These are phyloP conservation scores for Cytospora schulzeri DNA, from an alignment of 2,329 filamentous ascomycete species.

Conservation along the genomic window DNA sequence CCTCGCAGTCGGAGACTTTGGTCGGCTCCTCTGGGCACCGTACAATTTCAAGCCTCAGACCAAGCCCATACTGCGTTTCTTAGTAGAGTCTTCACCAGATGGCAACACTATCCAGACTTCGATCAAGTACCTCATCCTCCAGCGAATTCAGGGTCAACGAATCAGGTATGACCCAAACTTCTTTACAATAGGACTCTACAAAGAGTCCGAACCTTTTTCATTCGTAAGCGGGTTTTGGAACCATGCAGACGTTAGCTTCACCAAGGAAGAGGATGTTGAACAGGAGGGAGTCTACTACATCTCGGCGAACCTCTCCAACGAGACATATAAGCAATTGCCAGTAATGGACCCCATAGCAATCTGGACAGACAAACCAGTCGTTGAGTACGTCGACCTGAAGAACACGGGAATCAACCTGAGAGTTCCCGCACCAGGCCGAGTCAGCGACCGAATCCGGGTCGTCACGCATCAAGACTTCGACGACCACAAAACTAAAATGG, in stretches of 20 bases:
- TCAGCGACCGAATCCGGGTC: conserved; percentile 9
- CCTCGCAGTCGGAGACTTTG: not conserved
- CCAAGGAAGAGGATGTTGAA: not conserved
- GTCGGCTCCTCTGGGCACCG: conserved; percentile 1
- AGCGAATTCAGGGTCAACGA: not conserved
- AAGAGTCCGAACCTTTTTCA: not conserved
- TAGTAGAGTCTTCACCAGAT: not conserved
- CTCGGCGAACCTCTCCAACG: not conserved
- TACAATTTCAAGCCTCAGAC: not conserved
- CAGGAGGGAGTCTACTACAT: not conserved
- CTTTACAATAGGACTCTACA: not conserved
- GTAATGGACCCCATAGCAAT: conserved; percentile 4
- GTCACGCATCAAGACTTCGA: not conserved
- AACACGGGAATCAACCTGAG: not conserved
- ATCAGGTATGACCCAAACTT: not conserved
- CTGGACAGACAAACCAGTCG: conserved; percentile 7
- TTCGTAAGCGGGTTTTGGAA: conserved; percentile 16
- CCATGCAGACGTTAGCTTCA: conserved; percentile 1
- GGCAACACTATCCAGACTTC: too few relatives aligned
- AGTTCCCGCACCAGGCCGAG: not conserved
- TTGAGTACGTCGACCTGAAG: conserved; percentile 9
- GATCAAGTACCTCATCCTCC: conserved; percentile 18
- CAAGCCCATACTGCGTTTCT: conserved; percentile 9
- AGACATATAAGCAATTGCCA: not conserved
- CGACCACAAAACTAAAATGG: not conserved